Evolutionary conservation across 768 basidiomycete species (phyloP).

Genomic region (Crassisporium funariophilum): DNA sequence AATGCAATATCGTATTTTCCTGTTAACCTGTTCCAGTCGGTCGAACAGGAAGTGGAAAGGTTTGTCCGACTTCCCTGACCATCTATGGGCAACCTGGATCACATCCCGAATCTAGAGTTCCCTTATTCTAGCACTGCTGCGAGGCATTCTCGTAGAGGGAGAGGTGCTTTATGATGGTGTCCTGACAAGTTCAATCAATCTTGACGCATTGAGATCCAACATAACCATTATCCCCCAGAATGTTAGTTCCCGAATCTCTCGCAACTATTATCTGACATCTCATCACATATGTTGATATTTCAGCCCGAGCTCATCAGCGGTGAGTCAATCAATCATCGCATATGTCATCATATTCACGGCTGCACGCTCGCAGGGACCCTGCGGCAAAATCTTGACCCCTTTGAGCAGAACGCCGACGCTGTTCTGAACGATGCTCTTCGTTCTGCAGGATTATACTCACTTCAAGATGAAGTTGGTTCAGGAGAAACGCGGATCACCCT

Average conservation of each 20-base stretch:
- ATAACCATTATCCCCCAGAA: slow-evolving; percentile 59
- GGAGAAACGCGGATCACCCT: slow-evolving; percentile 46
- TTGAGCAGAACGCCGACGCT: slow-evolving; percentile 53
- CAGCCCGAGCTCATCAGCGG: slow-evolving; percentile 35
- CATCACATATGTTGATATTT: not conserved
- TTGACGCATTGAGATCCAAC: slow-evolving; percentile 53
- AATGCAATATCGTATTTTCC: not conserved
- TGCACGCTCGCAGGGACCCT: too few relatives aligned
- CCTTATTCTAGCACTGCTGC: slow-evolving; percentile 49
- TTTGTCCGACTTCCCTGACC: not conserved
- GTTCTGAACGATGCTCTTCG: slow-evolving; percentile 38
- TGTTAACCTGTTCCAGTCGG: slow-evolving; percentile 14
- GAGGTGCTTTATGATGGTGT: slow-evolving; percentile 53
- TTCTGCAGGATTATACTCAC: slow-evolving; percentile 37
- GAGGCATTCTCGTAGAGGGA: slow-evolving; percentile 54
- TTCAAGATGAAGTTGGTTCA: slow-evolving; percentile 44
- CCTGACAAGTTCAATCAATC: slow-evolving; percentile 46
- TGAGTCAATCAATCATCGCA: slow-evolving; percentile 24
- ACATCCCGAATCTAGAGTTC: slow-evolving; percentile 21
- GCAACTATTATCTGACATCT: slow-evolving; percentile 32
- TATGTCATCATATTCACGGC: too few relatives aligned
- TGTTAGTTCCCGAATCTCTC: slow-evolving; percentile 23
- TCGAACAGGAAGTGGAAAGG: slow-evolving; percentile 30
- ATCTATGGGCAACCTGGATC: not conserved
- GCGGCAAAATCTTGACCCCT: slow-evolving; percentile 65